Conservation (phyloP, 192 early-diverging fungal genomes). For the Coemansia sp. region DNA sequence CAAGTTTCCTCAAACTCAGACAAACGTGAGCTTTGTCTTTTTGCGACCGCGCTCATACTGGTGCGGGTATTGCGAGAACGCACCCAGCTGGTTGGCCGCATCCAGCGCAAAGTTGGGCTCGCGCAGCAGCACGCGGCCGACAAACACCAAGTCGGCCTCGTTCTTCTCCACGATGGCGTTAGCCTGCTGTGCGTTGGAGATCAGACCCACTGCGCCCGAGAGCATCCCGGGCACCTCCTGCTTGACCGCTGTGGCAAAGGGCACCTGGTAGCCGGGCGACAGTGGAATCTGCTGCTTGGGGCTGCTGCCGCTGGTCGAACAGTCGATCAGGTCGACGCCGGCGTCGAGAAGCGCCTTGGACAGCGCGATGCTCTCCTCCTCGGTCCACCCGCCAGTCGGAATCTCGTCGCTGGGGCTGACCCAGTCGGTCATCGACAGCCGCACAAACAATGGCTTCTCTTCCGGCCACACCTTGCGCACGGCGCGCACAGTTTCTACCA, state of each 20-base stretch:
- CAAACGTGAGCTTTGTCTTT: conserved; percentile 28
- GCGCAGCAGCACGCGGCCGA: conserved; percentile 68
- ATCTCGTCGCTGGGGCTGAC: conserved; percentile 45
- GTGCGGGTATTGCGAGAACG: conserved; percentile 57
- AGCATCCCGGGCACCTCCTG: conserved; percentile 54
- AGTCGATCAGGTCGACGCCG: conserved; percentile 86
- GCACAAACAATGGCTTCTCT: conserved; percentile 79
- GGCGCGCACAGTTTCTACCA: conserved; percentile 61
- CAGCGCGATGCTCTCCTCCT: conserved; percentile 68
- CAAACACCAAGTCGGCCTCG: conserved; percentile 69
- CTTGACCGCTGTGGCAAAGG: conserved; percentile 62
- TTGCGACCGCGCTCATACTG: conserved; percentile 59
- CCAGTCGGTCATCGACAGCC: conserved; percentile 77
- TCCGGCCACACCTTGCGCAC: conserved; percentile 71
- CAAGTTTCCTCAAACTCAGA: neutral
- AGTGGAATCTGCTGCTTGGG: conserved; percentile 53
- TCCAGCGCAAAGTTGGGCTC: conserved; percentile 65
- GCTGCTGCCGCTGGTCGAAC: conserved; percentile 71
- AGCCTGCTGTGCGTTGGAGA: conserved; percentile 62
- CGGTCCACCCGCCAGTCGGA: conserved; percentile 61
- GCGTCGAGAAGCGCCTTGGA: conserved; percentile 51
- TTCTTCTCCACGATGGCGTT: conserved; percentile 61
- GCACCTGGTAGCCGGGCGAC: conserved; percentile 63
- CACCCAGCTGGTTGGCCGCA: conserved; percentile 63
- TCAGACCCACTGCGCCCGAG: conserved; percentile 67